Evolutionary conservation across 768 basidiomycete genomes (phyloP).

Genomic region (Termitomyces sp.): DNA sequence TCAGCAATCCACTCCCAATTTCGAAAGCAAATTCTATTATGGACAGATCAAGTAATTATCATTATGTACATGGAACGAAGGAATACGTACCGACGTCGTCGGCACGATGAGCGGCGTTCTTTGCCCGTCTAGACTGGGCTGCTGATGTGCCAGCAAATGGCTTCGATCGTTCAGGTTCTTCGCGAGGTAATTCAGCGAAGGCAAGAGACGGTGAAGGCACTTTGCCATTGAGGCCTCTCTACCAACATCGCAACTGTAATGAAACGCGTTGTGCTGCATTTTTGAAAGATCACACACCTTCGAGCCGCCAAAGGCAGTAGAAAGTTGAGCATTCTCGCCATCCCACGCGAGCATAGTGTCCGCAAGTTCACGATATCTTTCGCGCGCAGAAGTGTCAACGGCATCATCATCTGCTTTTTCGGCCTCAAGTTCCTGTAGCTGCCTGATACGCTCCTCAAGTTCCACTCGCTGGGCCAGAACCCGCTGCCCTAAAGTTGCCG

Average conservation of each 20-base stretch:
- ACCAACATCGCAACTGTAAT: background rate
- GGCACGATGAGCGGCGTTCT: slow-evolving; percentile 87
- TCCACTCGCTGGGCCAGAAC: slow-evolving; percentile 92
- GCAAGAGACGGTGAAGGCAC: slow-evolving; percentile 42
- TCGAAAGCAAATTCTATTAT: slow-evolving; percentile 92
- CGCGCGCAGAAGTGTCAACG: slow-evolving; percentile 64
- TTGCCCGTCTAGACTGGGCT: slow-evolving; percentile 83
- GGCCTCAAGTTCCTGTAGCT: slow-evolving; percentile 69
- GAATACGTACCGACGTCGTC: slow-evolving; percentile 77
- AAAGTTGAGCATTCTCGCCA: slow-evolving; percentile 72
- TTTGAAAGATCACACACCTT: slow-evolving; percentile 40
- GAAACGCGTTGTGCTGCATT: background rate
- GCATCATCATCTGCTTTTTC: slow-evolving; percentile 64
- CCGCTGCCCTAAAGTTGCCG: slow-evolving; percentile 90
- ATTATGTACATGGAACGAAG: slow-evolving; percentile 12
- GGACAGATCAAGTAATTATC: slow-evolving; percentile 12
- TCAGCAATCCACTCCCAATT: slow-evolving; percentile 89
- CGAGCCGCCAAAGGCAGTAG: slow-evolving; percentile 56
- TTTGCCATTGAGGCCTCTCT: slow-evolving; percentile 45
- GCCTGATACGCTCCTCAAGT: slow-evolving; percentile 82
- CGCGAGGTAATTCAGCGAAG: slow-evolving; percentile 52
- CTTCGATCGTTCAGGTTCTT: slow-evolving; percentile 61
- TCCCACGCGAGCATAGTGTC: slow-evolving; percentile 79
- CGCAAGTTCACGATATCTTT: slow-evolving; percentile 73
- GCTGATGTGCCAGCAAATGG: slow-evolving; percentile 65